Conservation (phyloP, 2,329 filamentous ascomycete genomes). For the Hortaea sp. region DNA sequence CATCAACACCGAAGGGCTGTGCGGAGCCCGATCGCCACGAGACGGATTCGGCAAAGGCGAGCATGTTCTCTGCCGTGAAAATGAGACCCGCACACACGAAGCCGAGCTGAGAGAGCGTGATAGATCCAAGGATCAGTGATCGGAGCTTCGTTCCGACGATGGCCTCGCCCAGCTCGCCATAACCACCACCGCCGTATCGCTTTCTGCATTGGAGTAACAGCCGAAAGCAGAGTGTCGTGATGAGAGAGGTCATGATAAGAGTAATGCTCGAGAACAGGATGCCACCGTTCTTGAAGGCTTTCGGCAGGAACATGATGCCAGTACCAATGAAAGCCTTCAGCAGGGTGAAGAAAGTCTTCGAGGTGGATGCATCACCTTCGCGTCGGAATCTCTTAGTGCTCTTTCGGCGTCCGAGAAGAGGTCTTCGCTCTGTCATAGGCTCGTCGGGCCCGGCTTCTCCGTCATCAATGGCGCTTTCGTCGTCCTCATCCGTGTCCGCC, state of each 20-base stretch:
- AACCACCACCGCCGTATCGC: conserved; percentile 54
- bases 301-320: conserved; percentile 72
- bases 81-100: conserved; percentile 72
- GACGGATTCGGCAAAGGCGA: conserved; percentile 57
- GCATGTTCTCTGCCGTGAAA: conserved; percentile 65
- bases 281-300: conserved; percentile 68
- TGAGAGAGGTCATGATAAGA: conserved; percentile 52
- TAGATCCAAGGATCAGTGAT: conserved; percentile 56
- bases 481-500: conserved; percentile 50
- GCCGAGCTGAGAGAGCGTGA: conserved; percentile 64
- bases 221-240: conserved; percentile 63
- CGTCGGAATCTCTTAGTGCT: conserved; percentile 37
- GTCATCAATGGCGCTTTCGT: conserved; percentile 46
- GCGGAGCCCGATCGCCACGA: conserved; percentile 29
- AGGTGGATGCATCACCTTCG: conserved; percentile 55
- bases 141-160: conserved; percentile 57
- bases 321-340: conserved; percentile 72
- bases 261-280: conserved; percentile 65
- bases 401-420: conserved; percentile 49
- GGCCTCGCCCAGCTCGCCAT: conserved; percentile 61
- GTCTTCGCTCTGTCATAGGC: conserved; percentile 45
- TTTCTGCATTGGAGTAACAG: conserved; percentile 58
- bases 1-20: conserved; percentile 43
- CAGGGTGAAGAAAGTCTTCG: conserved; percentile 68
- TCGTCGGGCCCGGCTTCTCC: conserved; percentile 48